Evolutionary conservation across 2,329 filamentous ascomycete genomes (phyloP).

Genomic region (Colletotrichum orchidophilum): DNA sequence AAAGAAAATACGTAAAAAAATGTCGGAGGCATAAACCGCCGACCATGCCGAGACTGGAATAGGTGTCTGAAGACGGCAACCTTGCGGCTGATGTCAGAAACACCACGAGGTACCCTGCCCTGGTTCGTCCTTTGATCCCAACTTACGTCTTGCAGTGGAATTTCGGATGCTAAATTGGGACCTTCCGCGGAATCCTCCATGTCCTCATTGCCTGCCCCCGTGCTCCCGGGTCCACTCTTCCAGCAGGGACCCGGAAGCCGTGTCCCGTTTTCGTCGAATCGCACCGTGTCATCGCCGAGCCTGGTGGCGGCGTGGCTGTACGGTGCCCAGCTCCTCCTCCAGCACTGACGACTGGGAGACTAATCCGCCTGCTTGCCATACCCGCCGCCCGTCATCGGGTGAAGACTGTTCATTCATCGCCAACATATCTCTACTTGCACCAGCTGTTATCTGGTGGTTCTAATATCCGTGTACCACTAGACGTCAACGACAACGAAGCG

Average conservation of each 20-base stretch:
- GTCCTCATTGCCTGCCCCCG: constrained; percentile 26
- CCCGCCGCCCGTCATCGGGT: constrained; percentile 10
- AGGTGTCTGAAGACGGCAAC: background rate
- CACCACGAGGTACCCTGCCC: background rate
- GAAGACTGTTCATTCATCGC: constrained; percentile 4
- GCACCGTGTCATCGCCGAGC: constrained; percentile 21
- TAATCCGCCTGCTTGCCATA: constrained; percentile 1
- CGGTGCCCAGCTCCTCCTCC: constrained; percentile 16
- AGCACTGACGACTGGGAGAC: background rate
- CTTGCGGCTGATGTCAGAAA: constrained; percentile 28
- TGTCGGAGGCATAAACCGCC: constrained; percentile 18
- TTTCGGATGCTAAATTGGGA: constrained; percentile 17
- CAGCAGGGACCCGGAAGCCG: constrained; percentile 16
- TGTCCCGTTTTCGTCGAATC: background rate
- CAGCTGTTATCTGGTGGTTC: constrained; percentile 10
- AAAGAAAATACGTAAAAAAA: too few species aligned
- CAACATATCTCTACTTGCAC: constrained; percentile 10
- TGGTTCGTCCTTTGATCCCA: constrained; percentile 6
- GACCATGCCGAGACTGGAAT: constrained; percentile 5
- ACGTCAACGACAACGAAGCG: background rate
- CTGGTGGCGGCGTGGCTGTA: constrained; percentile 21
- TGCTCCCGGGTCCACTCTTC: constrained; percentile 16
- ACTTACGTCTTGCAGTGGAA: background rate
- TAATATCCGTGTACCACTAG: constrained; percentile 22
- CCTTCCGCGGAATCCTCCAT: constrained; percentile 27